Evolutionary conservation across 345 rosid species (phyloP), one percentile per base, ranked within the genome.

Genomic region (Lepidium didymum): DNA sequence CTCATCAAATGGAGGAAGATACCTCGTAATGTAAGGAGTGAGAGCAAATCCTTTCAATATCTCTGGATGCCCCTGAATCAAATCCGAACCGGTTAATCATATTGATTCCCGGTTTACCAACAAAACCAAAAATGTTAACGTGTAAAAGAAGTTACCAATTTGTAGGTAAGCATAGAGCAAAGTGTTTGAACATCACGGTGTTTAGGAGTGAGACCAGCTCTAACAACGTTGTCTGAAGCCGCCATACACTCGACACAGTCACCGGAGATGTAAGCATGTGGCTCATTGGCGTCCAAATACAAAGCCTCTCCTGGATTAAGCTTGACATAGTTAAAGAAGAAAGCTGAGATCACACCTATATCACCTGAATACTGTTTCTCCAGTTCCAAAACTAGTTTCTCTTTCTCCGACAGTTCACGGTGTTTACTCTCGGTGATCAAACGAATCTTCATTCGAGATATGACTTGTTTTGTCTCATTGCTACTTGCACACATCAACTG

Each of bases 191-290:
- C 74, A 64, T 95, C 99, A 21, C 93, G 83, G 62, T 77, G 81
- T 75, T 95, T 95, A 29, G 99, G 96, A 51, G 99, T 95, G 49
- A 95, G 96, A 70, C 99, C 99, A 70, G 99, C 97, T 42, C 99
- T 88, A 23, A 95, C 97, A 18, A 95, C 99, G 50, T 91, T 95
- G 79, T 95, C 97, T 8, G 99, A 95, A 50, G 99, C 84, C 23
- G 96, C 99, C 99, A 95, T 95, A 82, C 96, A 89, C 63, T 95
- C 99, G 0, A 91, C 44, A 75, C 97, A 95, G 33, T 95, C 99
- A 0, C 99, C 99, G 12, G 68, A 81, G 23, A 95, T 61, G 45
- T 95, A 95, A 2, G 99, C 99, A 52, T 95, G 99, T 7, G 96
- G 99, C 75, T 89, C 96, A 60, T 95, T 83, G 6, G 96, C 90